Percentiles rank a stretch among this genome's conserved stretches.
phyloP scores from a whole-genome alignment of 2,329 filamentous ascomycete genomes.

The Beauveria sp. region DNA sequence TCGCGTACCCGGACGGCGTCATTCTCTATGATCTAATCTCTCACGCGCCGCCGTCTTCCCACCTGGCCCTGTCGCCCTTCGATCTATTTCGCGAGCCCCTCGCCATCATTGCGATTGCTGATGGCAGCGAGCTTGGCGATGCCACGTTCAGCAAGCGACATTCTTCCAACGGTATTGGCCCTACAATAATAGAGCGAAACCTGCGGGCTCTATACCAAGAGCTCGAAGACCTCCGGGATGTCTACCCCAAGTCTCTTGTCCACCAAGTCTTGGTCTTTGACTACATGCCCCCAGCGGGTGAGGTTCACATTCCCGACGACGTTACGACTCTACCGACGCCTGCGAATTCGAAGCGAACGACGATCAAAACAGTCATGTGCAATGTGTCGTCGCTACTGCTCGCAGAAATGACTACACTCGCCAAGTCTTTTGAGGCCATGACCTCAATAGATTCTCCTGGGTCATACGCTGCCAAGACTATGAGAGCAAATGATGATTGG shows the following conservation, averaged over 20 bases:
- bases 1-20: slow-evolving; percentile 77
- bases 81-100: slow-evolving; percentile 83
- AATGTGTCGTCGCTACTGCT: slow-evolving; percentile 67
- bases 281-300: slow-evolving; percentile 43
- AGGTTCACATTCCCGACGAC: slow-evolving; percentile 55
- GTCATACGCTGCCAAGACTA: slow-evolving; percentile 34
- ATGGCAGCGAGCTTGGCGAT: slow-evolving; percentile 62
- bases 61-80: slow-evolving; percentile 76
- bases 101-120: slow-evolving; percentile 75
- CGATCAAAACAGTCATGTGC: slow-evolving; percentile 74
- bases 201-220: slow-evolving; percentile 56
- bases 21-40: slow-evolving; percentile 85
- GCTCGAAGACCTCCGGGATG: slow-evolving; percentile 62
- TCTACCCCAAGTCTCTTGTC: slow-evolving; percentile 67
- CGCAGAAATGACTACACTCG: slow-evolving; percentile 67
- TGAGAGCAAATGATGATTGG: slow-evolving; percentile 36
- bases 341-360: slow-evolving; percentile 64
- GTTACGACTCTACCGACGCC: slow-evolving; percentile 63
- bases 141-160: slow-evolving; percentile 46
- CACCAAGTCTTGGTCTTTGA: slow-evolving; percentile 79
- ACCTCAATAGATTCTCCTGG: slow-evolving; percentile 73
- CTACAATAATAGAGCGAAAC: slow-evolving; percentile 47
- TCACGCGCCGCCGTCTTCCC: slow-evolving; percentile 69
- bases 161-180: slow-evolving; percentile 42
- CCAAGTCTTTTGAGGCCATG: slow-evolving; percentile 64